phyloP scores from a whole-genome alignment of 768 basidiomycete species.

The Panellus pusillus region DNA sequence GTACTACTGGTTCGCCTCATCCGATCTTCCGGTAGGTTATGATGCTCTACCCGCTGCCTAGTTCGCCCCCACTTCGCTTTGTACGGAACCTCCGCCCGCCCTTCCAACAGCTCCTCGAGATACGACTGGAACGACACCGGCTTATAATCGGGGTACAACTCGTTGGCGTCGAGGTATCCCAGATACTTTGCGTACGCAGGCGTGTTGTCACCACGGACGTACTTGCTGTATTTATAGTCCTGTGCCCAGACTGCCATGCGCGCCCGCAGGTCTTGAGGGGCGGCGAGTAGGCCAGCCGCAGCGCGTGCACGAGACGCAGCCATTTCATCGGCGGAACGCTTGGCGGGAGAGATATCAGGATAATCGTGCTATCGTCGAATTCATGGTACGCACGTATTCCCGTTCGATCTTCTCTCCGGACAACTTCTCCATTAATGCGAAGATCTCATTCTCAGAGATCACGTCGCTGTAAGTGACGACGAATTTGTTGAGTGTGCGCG shows the following conservation, averaged over 20 bases:
- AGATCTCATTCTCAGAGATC: constrained; percentile 24
- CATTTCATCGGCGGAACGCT: constrained; percentile 6
- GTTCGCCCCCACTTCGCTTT: neutral
- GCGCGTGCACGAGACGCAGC: neutral
- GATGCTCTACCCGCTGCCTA: too few species aligned
- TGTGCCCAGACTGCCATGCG: neutral
- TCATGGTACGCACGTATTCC: constrained; percentile 3
- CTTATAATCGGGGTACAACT: constrained; percentile 30
- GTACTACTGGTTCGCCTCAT: too few species aligned
- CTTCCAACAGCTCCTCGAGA: constrained; percentile 8
- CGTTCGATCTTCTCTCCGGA: constrained; percentile 25
- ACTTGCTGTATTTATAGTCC: constrained; percentile 26
- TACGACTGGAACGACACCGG: constrained; percentile 8
- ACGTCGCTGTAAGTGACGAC: constrained; percentile 30
- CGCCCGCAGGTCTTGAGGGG: neutral
- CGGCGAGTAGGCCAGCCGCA: neutral
- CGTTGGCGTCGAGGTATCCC: constrained; percentile 29
- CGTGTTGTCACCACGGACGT: constrained; percentile 30
- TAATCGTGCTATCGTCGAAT: too few species aligned
- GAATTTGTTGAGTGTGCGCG: constrained; percentile 31
- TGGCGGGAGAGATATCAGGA: neutral
- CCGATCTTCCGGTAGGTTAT: too few species aligned
- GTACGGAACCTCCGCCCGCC: constrained; percentile 1
- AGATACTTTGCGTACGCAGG: constrained; percentile 23
- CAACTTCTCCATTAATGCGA: constrained; percentile 20